Base-by-base conservation (phyloP, 1,139 yeast genomes). In the Debaryomyces robertsiae region DNA sequence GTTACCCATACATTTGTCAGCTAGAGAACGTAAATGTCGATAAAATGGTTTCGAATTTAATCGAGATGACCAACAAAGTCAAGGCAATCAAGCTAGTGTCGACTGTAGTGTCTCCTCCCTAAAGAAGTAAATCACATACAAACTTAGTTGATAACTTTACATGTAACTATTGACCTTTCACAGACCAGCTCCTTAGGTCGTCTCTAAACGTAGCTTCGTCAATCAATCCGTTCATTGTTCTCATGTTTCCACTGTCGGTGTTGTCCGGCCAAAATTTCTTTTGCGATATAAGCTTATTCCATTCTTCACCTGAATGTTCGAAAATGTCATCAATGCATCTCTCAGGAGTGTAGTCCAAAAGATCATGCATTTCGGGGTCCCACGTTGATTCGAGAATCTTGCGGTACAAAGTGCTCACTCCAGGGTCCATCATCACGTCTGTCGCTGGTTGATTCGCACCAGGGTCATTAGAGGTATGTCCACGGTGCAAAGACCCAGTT, bases 311-410 rank as follows among this genome's bases (percentile, higher is more conserved):
- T 16, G 85, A 87, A 35, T 63, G 60, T 16, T 77, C 74, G 46
- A 89, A 77, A 2, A 91, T 84, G 57, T 88, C 95, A 31, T 82
- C 80, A 9, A 90, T 73, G 48, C 93, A 80, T 42, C 81, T 84
- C 37, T 77, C 77, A 0, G 96, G 95, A 9, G 84, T 72, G 45
- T 75, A 79, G 47, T 85, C 93, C 38, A 87, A 80, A 11, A 73
- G 52, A 2, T 58, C 52, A 39, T 65, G 65, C 24, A 89, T 83
- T 43, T 84, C 78, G 1, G 83, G 80, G 52, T 85, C 90, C 95
- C 96, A 89, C 0, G 87, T 77, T 29, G 85, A 73, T 43, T 84
- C 82, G 53, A 84, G 76, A 1, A 89, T 78, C 49, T 77, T 78
- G 45, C 80, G 77, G 51, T 84, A 77, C 11, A 85, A 61, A 38